These are phyloP conservation scores for Trichoderma hamatum DNA, from an alignment of 2,329 filamentous ascomycete species.

Conservation along the genomic window DNA sequence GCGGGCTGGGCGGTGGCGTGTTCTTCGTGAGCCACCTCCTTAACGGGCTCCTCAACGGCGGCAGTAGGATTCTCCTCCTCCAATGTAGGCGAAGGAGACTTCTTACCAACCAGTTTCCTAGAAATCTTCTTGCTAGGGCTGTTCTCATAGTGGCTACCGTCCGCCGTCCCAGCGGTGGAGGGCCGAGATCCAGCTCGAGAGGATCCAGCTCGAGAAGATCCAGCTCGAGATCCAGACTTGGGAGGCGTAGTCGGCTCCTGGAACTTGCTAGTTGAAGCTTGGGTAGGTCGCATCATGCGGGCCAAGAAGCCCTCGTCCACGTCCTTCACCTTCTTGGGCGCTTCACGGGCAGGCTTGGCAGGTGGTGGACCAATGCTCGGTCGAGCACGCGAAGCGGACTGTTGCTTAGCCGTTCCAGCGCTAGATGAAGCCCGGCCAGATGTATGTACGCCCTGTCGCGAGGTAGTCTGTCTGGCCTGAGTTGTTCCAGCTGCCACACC, in stretches of 20 bases:
- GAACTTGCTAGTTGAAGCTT: slow-evolving; percentile 68
- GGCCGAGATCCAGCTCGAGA: slow-evolving; percentile 29
- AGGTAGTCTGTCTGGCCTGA: slow-evolving; percentile 32
- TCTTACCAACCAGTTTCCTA: background rate
- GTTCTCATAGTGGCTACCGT: background rate
- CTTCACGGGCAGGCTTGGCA: slow-evolving; percentile 48
- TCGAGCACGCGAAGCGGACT: slow-evolving; percentile 51
- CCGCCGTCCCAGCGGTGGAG: slow-evolving; percentile 14
- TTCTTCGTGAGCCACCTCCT: slow-evolving; percentile 11
- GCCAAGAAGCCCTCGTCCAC: slow-evolving; percentile 74
- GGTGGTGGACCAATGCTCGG: slow-evolving; percentile 62
- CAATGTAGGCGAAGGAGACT: slow-evolving; percentile 1
- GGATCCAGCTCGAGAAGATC: too few relatives aligned
- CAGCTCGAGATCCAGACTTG: slow-evolving; percentile 34
- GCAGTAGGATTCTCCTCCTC: background rate
- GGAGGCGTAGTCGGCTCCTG: slow-evolving; percentile 59
- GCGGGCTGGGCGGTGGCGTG: slow-evolving; percentile 12
- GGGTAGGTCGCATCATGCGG: slow-evolving; percentile 80
- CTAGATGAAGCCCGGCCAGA: slow-evolving; percentile 10
- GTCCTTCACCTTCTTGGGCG: slow-evolving; percentile 55
- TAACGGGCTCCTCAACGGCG: slow-evolving; percentile 22
- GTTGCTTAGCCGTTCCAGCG: slow-evolving; percentile 45
- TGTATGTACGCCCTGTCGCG: slow-evolving; percentile 41
- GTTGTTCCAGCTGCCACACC: slow-evolving; percentile 22
- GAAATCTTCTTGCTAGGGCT: slow-evolving; percentile 17